phyloP scores from a whole-genome alignment of 2,329 filamentous ascomycete species.

The Colletotrichum filicis region DNA sequence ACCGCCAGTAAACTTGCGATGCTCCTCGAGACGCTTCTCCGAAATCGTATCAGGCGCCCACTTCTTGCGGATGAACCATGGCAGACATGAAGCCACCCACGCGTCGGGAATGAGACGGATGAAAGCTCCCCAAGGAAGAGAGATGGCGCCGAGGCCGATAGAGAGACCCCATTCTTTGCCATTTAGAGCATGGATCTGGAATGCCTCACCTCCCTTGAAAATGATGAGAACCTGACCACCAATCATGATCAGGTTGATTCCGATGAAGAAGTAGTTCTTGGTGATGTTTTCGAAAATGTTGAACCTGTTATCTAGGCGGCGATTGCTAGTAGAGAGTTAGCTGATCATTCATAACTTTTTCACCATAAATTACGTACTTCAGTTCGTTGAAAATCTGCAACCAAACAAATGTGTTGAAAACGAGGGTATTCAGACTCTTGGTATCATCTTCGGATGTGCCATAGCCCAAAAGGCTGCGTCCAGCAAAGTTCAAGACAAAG shows the following conservation, averaged over 20 bases:
- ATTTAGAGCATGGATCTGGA: slow-evolving; percentile 72
- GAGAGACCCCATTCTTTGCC: slow-evolving; percentile 86
- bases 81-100: slow-evolving; percentile 44
- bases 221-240: slow-evolving; percentile 87
- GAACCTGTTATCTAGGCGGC: slow-evolving; percentile 85
- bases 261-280: slow-evolving; percentile 83
- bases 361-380: slow-evolving; percentile 40
- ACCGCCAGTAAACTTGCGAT: slow-evolving; percentile 32
- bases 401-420: slow-evolving; percentile 90
- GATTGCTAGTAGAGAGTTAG: slow-evolving; percentile 64
- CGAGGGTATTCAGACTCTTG: slow-evolving; percentile 72
- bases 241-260: slow-evolving; percentile 84
- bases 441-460: slow-evolving; percentile 40
- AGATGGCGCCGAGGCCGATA: slow-evolving; percentile 79
- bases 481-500: slow-evolving; percentile 45
- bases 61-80: slow-evolving; percentile 41
- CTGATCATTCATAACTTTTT: slow-evolving; percentile 39
- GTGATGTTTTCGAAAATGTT: slow-evolving; percentile 88
- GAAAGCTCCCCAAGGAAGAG: slow-evolving; percentile 77
- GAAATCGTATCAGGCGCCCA: slow-evolving; percentile 39
- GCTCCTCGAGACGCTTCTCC: slow-evolving; percentile 36
- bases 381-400: slow-evolving; percentile 77
- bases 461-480: background rate
- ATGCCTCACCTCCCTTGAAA: slow-evolving; percentile 81
- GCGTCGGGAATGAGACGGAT: slow-evolving; percentile 81